These are phyloP conservation scores for Lichtheimia corymbifera DNA, from an alignment of 371 early-diverging fungal genomes.

Conservation along the genomic window DNA sequence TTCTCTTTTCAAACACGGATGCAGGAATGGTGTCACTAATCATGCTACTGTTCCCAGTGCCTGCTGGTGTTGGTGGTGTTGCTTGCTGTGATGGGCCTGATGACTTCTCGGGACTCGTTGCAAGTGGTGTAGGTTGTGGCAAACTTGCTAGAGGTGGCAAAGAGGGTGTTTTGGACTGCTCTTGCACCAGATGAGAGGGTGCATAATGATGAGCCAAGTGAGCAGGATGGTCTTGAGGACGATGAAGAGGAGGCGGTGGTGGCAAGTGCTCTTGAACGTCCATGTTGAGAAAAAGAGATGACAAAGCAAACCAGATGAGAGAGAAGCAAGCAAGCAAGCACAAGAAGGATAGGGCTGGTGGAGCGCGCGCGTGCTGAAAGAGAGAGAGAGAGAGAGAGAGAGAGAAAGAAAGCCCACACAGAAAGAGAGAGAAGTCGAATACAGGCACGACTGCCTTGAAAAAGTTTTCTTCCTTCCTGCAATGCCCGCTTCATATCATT, in stretches of 20 bases:
- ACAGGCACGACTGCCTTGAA: neutral
- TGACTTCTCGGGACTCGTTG: no score
- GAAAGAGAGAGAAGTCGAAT: conserved; percentile 2
- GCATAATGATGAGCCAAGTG: no score
- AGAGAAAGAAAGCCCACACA: conserved; percentile 5
- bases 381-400: no score
- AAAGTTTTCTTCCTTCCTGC: neutral
- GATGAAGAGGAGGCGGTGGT: conserved; percentile 1
- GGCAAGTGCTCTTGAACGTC: conserved; percentile 20
- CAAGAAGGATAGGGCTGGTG: neutral
- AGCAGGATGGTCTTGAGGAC: no score
- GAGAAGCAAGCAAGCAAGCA: neutral
- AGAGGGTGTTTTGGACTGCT: no score
- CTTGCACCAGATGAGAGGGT: no score
- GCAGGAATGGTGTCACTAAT: conserved; percentile 2
- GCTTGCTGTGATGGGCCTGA: no score
- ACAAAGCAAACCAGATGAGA: conserved; percentile 7
- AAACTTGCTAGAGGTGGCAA: no score
- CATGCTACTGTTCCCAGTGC: no score
- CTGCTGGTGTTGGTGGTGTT: no score
- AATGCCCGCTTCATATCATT: neutral
- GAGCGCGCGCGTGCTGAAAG: neutral
- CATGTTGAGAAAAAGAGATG: conserved; percentile 10
- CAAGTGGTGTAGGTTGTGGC: no score
- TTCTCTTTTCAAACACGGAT: conserved; percentile 32